Percentiles rank a stretch among this genome's conserved stretches.
Conservation (phyloP, 2,329 filamentous ascomycete genomes). For the Aspergillus eucalypticola region DNA sequence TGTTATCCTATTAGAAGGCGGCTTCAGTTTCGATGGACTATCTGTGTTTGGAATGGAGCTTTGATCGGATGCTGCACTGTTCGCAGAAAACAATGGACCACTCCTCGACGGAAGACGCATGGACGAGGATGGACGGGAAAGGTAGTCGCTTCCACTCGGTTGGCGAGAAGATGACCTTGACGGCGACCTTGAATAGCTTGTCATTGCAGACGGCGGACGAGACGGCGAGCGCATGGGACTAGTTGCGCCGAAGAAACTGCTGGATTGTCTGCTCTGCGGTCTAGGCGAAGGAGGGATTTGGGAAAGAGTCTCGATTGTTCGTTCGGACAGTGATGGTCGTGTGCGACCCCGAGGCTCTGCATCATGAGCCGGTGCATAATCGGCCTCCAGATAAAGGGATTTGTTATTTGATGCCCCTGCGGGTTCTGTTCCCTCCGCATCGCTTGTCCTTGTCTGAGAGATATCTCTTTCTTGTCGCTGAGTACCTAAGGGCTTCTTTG, state of each 20-base stretch:
- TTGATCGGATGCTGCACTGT: conserved; percentile 19
- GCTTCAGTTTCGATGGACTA: conserved; percentile 28
- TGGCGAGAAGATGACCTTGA: conserved; percentile 51
- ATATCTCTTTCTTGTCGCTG: conserved; percentile 24
- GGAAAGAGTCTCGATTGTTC: conserved; percentile 82
- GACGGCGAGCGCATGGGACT: conserved; percentile 62
- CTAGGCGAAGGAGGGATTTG: conserved; percentile 76
- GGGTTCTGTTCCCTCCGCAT: conserved; percentile 18
- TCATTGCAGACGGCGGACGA: conserved; percentile 63
- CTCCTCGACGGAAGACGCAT: conserved; percentile 37
- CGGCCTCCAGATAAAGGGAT: conserved; percentile 17
- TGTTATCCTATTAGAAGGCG: conserved; percentile 24
- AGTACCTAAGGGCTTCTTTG: conserved; percentile 23
- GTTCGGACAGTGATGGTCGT: conserved; percentile 63
- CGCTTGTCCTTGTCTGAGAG: conserved; percentile 21
- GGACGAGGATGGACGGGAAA: conserved; percentile 32
- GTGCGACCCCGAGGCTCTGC: conserved; percentile 27
- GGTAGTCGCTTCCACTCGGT: conserved; percentile 57
- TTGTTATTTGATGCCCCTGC: conserved; percentile 14
- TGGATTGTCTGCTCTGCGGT: conserved; percentile 65
- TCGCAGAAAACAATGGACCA: conserved; percentile 29
- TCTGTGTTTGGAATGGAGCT: conserved; percentile 16
- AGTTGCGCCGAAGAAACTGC: conserved; percentile 70
- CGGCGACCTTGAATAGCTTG: conserved; percentile 44
- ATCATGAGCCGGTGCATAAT: conserved; percentile 19